phyloP scores from a whole-genome alignment of 192 early-diverging fungal species.

The Glomus cerebriforme region DNA sequence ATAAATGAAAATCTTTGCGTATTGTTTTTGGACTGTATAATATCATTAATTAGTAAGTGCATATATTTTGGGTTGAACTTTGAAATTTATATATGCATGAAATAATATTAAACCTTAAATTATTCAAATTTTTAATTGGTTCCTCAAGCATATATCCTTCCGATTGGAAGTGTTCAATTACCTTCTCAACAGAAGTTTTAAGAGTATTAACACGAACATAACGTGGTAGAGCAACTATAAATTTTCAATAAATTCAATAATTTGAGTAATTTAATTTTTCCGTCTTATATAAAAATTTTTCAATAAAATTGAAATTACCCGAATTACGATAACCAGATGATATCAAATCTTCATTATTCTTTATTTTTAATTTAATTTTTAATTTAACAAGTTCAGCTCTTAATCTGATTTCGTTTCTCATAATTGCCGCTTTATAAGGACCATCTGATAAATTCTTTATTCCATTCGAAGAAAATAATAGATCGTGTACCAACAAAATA shows the following conservation, averaged over 20 bases:
- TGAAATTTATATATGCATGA: neutral
- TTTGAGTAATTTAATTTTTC: too few relatives aligned
- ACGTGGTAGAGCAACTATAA: constrained; percentile 67
- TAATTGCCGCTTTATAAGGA: constrained; percentile 66
- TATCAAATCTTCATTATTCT: constrained; percentile 72
- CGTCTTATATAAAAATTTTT: neutral
- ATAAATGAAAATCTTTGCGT: constrained; percentile 72
- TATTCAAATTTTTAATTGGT: constrained; percentile 27
- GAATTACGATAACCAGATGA: constrained; percentile 55
- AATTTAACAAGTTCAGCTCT: constrained; percentile 76
- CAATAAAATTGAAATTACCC: constrained; percentile 34
- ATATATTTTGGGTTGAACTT: too few relatives aligned
- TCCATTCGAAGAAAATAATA: constrained; percentile 76
- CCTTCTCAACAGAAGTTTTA: constrained; percentile 67
- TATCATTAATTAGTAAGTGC: neutral
- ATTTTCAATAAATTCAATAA: too few relatives aligned
- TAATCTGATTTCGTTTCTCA: constrained; percentile 68
- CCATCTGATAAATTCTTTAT: constrained; percentile 60
- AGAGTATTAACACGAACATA: constrained; percentile 91
- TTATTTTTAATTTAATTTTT: constrained; percentile 67
- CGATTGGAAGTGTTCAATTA: constrained; percentile 59
- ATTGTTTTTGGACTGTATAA: constrained; percentile 43
- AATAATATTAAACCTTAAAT: constrained; percentile 37
- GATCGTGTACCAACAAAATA: constrained; percentile 81
- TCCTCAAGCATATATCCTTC: constrained; percentile 60